Conservation (phyloP, 2,329 filamentous ascomycete species). For the Magnaporthales sp. region DNA sequence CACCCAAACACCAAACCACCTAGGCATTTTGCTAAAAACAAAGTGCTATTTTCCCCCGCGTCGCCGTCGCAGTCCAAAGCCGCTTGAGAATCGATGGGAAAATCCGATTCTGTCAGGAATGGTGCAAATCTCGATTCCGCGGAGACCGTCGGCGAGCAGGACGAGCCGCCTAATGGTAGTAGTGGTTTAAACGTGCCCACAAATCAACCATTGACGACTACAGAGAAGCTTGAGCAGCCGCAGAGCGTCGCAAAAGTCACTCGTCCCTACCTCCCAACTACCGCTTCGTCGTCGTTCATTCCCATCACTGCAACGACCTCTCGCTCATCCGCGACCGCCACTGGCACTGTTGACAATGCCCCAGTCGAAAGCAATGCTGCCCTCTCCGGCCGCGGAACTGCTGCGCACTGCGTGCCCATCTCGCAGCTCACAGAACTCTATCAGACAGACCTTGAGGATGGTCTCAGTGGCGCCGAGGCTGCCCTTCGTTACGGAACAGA, state of each 20-base stretch:
- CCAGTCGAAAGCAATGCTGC: slow-evolving; percentile 11
- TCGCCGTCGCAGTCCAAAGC: background rate
- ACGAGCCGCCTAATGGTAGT: slow-evolving; percentile 6
- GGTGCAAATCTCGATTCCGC: slow-evolving; percentile 7
- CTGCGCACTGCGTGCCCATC: slow-evolving; percentile 15
- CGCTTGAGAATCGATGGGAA: slow-evolving; percentile 8
- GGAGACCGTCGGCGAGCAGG: slow-evolving; percentile 7
- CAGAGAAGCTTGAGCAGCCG: slow-evolving; percentile 2
- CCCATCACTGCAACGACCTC: slow-evolving; percentile 7
- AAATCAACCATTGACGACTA: background rate
- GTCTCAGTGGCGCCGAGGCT: slow-evolving; percentile 54
- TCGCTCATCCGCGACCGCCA: slow-evolving; percentile 14
- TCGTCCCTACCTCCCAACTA: background rate
- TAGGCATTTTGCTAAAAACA: background rate
- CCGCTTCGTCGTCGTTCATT: slow-evolving; percentile 1
- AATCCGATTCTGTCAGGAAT: slow-evolving; percentile 5
- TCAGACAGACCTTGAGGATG: slow-evolving; percentile 33
- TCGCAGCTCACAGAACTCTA: slow-evolving; percentile 14
- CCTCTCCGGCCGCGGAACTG: slow-evolving; percentile 16
- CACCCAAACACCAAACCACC: background rate
- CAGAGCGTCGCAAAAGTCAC: background rate
- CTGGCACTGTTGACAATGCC: slow-evolving; percentile 11
- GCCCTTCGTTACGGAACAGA: slow-evolving; percentile 54
- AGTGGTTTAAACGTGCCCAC: slow-evolving; percentile 2
- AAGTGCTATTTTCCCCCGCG: background rate